Conservation (phyloP, 305 asterid genomes). For the Fraxinus latifolia region DNA sequence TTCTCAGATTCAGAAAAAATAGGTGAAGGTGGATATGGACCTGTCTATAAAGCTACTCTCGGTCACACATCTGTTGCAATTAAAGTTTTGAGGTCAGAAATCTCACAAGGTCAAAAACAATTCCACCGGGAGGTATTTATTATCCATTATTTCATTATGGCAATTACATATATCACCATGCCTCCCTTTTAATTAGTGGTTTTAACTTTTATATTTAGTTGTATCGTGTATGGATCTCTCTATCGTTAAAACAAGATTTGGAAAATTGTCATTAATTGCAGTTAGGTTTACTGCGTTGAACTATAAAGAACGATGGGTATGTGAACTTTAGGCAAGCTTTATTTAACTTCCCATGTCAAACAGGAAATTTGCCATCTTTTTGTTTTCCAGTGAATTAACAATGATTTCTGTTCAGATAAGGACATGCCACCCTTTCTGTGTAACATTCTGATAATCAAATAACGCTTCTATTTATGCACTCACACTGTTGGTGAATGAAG, state of each 20-base stretch:
- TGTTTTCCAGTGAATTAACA: too few relatives aligned
- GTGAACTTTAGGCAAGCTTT: too few relatives aligned
- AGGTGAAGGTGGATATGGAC: slow-evolving; percentile 58
- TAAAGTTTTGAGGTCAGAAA: slow-evolving; percentile 41
- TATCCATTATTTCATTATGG: not conserved
- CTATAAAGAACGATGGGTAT: too few relatives aligned
- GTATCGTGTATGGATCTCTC: not conserved
- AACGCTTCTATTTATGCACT: too few relatives aligned
- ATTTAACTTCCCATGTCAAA: too few relatives aligned
- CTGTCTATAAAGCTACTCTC: slow-evolving; percentile 37
- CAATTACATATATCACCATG: not conserved
- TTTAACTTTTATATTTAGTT: too few relatives aligned
- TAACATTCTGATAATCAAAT: too few relatives aligned
- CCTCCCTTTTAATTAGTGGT: not conserved
- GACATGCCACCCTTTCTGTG: too few relatives aligned
- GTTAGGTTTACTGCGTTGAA: not conserved
- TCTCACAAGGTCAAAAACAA: slow-evolving; percentile 61
- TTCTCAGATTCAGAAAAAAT: slow-evolving; percentile 33
- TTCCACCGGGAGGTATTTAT: slow-evolving; percentile 71
- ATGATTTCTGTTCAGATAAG: too few relatives aligned
- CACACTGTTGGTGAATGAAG: too few relatives aligned
- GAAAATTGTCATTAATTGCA: not conserved
- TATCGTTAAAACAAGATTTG: not conserved
- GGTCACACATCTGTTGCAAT: slow-evolving; percentile 49
- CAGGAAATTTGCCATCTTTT: too few relatives aligned